A percentile compares a stretch with the other conserved stretches of the same genome.
phyloP scores from a whole-genome alignment of 495 filamentous ascomycete genomes.

The Podospora anserina region DNA sequence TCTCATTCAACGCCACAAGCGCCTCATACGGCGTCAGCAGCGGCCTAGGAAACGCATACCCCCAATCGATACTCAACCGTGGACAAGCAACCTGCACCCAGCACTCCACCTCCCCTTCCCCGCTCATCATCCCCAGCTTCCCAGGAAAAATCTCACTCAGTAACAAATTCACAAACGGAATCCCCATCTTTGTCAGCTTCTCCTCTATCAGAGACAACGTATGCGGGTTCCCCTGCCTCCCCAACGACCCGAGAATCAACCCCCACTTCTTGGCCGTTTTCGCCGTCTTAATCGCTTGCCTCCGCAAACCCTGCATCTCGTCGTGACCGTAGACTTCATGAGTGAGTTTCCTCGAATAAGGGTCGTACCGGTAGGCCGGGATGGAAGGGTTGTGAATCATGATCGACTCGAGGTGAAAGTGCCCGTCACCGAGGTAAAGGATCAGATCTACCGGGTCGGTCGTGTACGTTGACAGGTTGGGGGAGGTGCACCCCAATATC shows the following conservation, averaged over 20 bases:
- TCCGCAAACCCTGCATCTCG: constrained; percentile 79
- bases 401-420: constrained; percentile 94
- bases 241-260: constrained; percentile 87
- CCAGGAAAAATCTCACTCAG: constrained; percentile 94
- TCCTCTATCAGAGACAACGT: constrained; percentile 83
- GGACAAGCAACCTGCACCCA: constrained; percentile 99
- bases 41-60: constrained; percentile 88
- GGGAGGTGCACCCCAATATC: constrained; percentile 93
- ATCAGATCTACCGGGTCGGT: constrained; percentile 65
- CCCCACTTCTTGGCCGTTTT: constrained; percentile 82
- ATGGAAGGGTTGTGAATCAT: constrained; percentile 97
- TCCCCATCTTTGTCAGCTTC: constrained; percentile 61
- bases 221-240: constrained; percentile 91
- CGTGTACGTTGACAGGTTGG: constrained; percentile 55
- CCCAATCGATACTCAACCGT: constrained; percentile 94
- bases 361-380: constrained; percentile 94
- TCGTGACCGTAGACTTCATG: constrained; percentile 85
- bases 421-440: constrained; percentile 90
- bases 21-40: constrained; percentile 94
- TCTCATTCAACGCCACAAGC: constrained; percentile 75
- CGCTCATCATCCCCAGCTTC: constrained; percentile 84
- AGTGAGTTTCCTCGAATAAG: constrained; percentile 88
- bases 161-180: constrained; percentile 77
- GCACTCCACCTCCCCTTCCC: constrained; percentile 92
- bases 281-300: constrained; percentile 71